Evolutionary conservation across 352 stramenopile species (phyloP), one percentile per base, ranked within the genome.

Genomic region (Globisporangium acanthophoron): DNA sequence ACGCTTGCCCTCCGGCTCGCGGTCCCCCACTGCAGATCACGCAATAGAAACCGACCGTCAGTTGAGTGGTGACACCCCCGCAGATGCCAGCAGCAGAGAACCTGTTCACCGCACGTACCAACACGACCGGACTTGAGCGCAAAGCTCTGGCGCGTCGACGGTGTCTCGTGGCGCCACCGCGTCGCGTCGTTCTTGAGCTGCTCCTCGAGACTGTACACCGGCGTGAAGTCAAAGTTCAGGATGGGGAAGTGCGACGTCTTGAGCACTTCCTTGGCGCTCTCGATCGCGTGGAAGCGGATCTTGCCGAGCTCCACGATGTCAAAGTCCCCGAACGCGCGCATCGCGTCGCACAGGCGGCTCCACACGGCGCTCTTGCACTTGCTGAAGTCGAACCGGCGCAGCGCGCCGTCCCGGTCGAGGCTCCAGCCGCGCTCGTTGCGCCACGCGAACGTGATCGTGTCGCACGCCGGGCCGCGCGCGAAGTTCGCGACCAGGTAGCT

Each of bases 361-460:
- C 80, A 90, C 3, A 90, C 58, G 46, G 59, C 63, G 16, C 53
- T 56, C 35, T 78, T 65, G 53, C 64, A 75, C 40, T 69, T 74
- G 24, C 52, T 46, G 62, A 81, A 83, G 52, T 89, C 69, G 44
- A 87, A 73, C 1, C 58, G 50, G 8, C 64, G 74, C 3, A 89
- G 70, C 11, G 76, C 65, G 33, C 76, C 67, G 21, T 75, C 69
- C 20, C 78, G 69, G 3, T 65, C 56, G 58, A 74, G 71, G 24
- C n/a, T 47, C 21, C 44, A 37, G 11, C 62, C 66, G 35, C 71
- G 70, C 8, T 41, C 70, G 29, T 73, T 67, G 40, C 71, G 62
- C 50, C 88, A 76, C 24, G 90, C 66, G 71, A 92, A 92, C 31
- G 78, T 40, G 43, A 92, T 40, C 31, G 77, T 88, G 7, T 78